Evolutionary conservation across 768 basidiomycete genomes (phyloP).

Genomic region (Omphalotus guepiniiformis): DNA sequence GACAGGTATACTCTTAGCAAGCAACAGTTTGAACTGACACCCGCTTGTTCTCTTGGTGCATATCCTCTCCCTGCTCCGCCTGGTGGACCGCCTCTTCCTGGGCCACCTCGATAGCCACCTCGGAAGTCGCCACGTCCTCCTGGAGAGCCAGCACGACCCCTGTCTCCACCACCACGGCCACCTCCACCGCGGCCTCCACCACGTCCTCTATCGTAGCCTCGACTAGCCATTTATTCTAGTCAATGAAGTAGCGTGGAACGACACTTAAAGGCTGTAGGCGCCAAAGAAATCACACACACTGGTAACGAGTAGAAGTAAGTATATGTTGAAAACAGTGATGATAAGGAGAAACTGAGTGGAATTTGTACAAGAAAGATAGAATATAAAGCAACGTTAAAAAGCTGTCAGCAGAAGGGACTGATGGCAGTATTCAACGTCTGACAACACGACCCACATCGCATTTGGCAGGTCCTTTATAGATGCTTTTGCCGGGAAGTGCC

Average conservation of each 20-base stretch:
- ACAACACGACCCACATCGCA: too few species aligned
- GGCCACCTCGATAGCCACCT: conserved; percentile 11
- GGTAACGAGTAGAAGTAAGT: not conserved
- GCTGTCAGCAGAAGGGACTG: not conserved
- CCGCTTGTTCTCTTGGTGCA: conserved; percentile 3
- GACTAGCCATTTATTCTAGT: not conserved
- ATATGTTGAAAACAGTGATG: not conserved
- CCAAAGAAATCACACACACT: not conserved
- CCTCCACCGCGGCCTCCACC: conserved; percentile 25
- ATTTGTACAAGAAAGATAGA: not conserved
- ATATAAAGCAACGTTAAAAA: not conserved
- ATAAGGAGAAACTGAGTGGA: not conserved
- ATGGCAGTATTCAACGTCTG: conserved; percentile 9
- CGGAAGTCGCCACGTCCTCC: conserved; percentile 5
- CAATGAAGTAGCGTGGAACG: not conserved
- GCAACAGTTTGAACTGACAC: conserved; percentile 4
- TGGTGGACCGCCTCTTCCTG: conserved; percentile 19
- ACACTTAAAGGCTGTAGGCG: not conserved
- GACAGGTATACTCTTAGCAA: conserved; percentile 32
- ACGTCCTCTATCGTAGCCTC: conserved; percentile 4
- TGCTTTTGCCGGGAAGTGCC: too few species aligned
- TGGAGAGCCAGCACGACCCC: conserved; percentile 14
- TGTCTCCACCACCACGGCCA: conserved; percentile 23
- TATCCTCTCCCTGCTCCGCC: conserved; percentile 40
- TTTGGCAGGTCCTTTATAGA: too few species aligned